Evolutionary conservation across 1,284 basidiomycete genomes (phyloP).

Genomic region (Gastroboletus turbinatus): DNA sequence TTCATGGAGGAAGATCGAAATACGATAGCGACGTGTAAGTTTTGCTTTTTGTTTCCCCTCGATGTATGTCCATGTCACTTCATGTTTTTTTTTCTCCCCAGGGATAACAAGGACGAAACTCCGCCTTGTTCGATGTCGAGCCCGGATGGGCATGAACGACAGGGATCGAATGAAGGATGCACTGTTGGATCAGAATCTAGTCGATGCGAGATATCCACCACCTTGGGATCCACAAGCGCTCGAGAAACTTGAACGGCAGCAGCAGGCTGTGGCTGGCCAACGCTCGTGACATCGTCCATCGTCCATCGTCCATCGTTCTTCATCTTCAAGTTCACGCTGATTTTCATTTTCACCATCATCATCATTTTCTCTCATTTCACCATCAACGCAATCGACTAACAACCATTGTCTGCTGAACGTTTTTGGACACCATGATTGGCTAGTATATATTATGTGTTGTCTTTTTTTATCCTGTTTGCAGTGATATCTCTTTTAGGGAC

Average conservation of each 20-base stretch:
- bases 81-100: constrained; percentile 24
- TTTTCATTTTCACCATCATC: neutral
- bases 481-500: constrained; percentile 11
- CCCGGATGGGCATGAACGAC: constrained; percentile 70
- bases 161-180: constrained; percentile 69
- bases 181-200: constrained; percentile 69
- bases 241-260: constrained; percentile 26
- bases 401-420: constrained; percentile 8
- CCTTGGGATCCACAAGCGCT: constrained; percentile 64
- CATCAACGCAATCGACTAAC: neutral
- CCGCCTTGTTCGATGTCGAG: constrained; percentile 67
- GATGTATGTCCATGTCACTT: neutral
- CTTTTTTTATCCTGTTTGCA: neutral
- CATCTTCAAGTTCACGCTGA: neutral
- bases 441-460: constrained; percentile 1
- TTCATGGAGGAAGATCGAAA: constrained; percentile 83
- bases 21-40: constrained; percentile 80
- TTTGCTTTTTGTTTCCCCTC: neutral
- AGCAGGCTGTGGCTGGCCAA: constrained; percentile 20
- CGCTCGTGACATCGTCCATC: constrained; percentile 10
- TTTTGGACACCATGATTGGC: neutral
- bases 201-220: constrained; percentile 68
- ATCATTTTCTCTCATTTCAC: neutral
- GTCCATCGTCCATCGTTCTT: neutral
- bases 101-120: constrained; percentile 85